phyloP scores from a whole-genome alignment of 371 early-diverging fungal species.

The Mortierella sp. region DNA sequence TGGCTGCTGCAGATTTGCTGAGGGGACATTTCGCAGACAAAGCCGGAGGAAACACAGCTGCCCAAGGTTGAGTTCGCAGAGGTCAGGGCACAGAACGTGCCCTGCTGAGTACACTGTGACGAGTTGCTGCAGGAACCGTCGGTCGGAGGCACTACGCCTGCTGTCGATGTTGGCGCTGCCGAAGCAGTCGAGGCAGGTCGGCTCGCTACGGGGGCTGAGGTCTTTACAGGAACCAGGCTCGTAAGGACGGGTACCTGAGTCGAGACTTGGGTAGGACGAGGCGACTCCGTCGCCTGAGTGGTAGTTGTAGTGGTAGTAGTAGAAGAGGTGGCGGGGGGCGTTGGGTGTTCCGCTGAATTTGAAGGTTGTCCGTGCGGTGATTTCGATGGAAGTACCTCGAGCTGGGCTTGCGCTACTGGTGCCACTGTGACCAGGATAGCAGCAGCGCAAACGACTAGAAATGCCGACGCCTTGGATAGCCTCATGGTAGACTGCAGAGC shows the following conservation, averaged over 20 bases:
- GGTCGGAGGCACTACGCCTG: neutral
- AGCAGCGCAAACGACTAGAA: conserved; percentile 23
- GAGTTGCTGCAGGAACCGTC: conserved; percentile 18
- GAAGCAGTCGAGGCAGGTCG: neutral
- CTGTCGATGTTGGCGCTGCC: neutral
- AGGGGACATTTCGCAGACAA: conserved; percentile 10
- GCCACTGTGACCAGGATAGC: conserved; percentile 6
- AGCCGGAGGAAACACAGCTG: neutral
- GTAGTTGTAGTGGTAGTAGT: neutral
- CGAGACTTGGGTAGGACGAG: neutral
- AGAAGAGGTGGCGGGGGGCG: neutral
- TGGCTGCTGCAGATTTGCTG: conserved; percentile 6
- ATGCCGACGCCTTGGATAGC: conserved; percentile 18
- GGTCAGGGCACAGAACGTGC: conserved; percentile 7
- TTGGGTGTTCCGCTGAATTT: neutral
- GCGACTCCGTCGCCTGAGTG: neutral
- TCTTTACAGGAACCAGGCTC: neutral
- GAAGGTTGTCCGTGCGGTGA: neutral
- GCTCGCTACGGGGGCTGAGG: no score
- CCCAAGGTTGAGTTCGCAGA: conserved; percentile 7
- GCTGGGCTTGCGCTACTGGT: neutral
- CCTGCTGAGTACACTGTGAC: conserved; percentile 3
- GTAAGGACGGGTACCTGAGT: neutral
- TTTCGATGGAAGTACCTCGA: neutral
- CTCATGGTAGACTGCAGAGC: conserved; percentile 18